Evolutionary conservation across 495 filamentous ascomycete genomes (phyloP).

Genomic region (Tetracladium marchalianum): DNA sequence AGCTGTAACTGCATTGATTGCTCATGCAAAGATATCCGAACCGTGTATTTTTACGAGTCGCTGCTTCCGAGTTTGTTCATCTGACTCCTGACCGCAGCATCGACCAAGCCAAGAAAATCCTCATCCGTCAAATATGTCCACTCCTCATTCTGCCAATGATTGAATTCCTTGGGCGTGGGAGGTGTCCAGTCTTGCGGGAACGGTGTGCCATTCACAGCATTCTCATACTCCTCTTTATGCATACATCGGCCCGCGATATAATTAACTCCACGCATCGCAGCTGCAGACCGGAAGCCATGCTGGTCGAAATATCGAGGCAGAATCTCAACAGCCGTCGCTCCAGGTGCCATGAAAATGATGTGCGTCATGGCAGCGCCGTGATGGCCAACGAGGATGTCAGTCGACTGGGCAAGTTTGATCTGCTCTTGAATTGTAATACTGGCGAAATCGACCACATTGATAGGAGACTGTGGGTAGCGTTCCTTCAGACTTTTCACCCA

Average conservation of each 20-base stretch:
- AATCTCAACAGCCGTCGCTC: slow-evolving; percentile 25
- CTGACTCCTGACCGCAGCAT: slow-evolving; percentile 11
- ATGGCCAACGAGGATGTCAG: slow-evolving; percentile 30
- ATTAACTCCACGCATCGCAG: slow-evolving; percentile 12
- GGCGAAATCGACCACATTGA: slow-evolving; percentile 30
- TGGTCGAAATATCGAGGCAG: slow-evolving; percentile 24
- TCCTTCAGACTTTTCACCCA: slow-evolving; percentile 20
- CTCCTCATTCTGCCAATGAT: slow-evolving; percentile 13
- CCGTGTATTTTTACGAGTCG: slow-evolving; percentile 13
- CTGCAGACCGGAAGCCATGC: slow-evolving; percentile 30
- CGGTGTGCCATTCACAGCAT: slow-evolving; percentile 10
- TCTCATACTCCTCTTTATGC: slow-evolving; percentile 11
- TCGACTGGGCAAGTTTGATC: slow-evolving; percentile 21
- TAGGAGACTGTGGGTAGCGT: slow-evolving; percentile 17
- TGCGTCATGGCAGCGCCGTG: slow-evolving; percentile 33
- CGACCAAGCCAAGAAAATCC: slow-evolving; percentile 8
- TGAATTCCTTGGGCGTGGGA: slow-evolving; percentile 9
- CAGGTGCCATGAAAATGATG: slow-evolving; percentile 22
- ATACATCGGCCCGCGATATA: slow-evolving; percentile 7
- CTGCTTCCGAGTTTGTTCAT: slow-evolving; percentile 13
- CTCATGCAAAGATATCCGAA: slow-evolving; percentile 12
- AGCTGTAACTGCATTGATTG: slow-evolving; percentile 12
- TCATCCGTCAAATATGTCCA: slow-evolving; percentile 12
- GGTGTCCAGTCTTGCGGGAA: slow-evolving; percentile 11
- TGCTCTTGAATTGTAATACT: slow-evolving; percentile 24